These are phyloP conservation scores for Prinsepia uniflora DNA, from an alignment of 306 rosid species.

Conservation along the genomic window DNA sequence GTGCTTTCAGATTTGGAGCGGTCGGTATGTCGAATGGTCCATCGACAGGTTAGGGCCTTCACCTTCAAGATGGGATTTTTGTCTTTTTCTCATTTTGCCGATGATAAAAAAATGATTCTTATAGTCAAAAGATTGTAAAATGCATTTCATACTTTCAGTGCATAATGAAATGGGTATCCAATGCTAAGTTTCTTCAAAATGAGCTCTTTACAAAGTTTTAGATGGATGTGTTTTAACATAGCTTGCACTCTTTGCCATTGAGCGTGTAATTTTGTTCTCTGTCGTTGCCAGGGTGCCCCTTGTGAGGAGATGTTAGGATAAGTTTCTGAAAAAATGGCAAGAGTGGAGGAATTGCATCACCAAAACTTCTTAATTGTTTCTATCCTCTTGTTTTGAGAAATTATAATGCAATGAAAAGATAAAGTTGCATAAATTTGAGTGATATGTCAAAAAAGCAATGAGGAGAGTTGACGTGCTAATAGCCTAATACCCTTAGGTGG, in stretches of 20 bases:
- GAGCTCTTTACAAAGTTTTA: not conserved
- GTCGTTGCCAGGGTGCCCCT: not conserved
- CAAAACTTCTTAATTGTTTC: not conserved
- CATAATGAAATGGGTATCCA: not conserved
- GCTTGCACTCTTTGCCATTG: not conserved
- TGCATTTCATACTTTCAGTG: not conserved
- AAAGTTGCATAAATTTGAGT: not conserved
- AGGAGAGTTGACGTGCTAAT: not conserved
- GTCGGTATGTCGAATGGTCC: constrained; percentile 95
- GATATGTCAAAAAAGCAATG: not conserved
- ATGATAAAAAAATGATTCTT: not conserved
- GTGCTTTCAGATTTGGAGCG: constrained; percentile 96
- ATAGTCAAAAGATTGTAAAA: not conserved
- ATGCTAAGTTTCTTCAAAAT: not conserved
- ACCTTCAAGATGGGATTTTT: constrained; percentile 17
- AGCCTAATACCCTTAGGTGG: not conserved
- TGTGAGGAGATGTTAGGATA: not conserved
- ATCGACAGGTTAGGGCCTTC: constrained; percentile 65
- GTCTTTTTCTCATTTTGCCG: not conserved
- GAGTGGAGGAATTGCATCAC: not conserved
- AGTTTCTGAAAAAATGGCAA: not conserved
- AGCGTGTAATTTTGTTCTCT: not conserved
- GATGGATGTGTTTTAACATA: not conserved
- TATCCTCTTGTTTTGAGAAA: not conserved
- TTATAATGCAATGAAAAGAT: not conserved